These are phyloP conservation scores for Stromatinia cepivora DNA, from an alignment of 2,329 filamentous ascomycete genomes.

Conservation along the genomic window DNA sequence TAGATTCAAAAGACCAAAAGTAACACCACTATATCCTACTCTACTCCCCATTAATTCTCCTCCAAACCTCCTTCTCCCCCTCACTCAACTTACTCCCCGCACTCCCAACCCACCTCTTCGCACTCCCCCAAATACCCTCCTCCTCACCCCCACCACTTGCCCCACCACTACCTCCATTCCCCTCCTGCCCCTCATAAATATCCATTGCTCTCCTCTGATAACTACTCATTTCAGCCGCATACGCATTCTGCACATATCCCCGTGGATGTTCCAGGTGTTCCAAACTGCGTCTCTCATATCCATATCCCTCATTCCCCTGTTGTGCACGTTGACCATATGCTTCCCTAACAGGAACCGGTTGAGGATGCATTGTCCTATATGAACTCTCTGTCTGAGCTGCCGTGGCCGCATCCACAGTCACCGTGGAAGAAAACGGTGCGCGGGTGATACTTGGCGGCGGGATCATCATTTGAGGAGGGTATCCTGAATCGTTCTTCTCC, in stretches of 20 bases:
- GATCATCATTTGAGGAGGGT: conserved; percentile 44
- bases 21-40: neutral
- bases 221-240: conserved; percentile 53
- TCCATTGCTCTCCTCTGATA: conserved; percentile 44
- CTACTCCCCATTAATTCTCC: conserved; percentile 56
- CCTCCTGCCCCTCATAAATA: conserved; percentile 21
- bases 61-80: conserved; percentile 63
- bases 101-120: conserved; percentile 57
- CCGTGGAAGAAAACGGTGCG: conserved; percentile 50
- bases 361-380: conserved; percentile 6
- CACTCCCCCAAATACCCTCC: conserved; percentile 53
- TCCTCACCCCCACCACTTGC: neutral
- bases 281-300: conserved; percentile 20
- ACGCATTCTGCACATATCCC: conserved; percentile 58
- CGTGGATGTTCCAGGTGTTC: conserved; percentile 41
- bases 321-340: neutral
- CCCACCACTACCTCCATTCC: conserved; percentile 41
- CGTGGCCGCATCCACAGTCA: conserved; percentile 35
- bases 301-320: neutral
- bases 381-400: neutral
- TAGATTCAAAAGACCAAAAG: too few species aligned
- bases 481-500: neutral
- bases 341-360: conserved; percentile 17
- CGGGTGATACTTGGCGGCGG: conserved; percentile 30
- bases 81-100: conserved; percentile 59